Base-by-base conservation (phyloP, 2,329 filamentous ascomycete species). In the Epichloe typhina region DNA sequence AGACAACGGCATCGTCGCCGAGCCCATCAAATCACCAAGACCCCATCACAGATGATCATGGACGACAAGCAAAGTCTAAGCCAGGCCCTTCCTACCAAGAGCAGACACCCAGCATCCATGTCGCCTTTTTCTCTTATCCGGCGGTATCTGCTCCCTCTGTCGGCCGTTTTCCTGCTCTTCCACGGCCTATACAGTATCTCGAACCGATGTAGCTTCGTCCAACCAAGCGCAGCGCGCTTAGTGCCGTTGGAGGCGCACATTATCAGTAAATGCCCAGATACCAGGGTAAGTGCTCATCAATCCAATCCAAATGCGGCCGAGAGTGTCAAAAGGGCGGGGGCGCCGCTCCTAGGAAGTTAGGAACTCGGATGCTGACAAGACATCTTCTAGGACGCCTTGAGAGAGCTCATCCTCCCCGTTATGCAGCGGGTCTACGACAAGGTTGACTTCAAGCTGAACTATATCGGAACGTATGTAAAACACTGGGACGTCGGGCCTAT, bases 191-290 rank as follows among this genome's bases (percentile, higher is more conserved):
- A 8, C 9, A 36, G 33, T 19, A 33, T 45, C 11, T 44, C 39
- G 33, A 21, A 17, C 33, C 46, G 35, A 40, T n/a, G 41, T 15
- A 35, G 5, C n/a, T 9, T 37, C 36, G 17, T 26, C 45, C 8
- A 31, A 13, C 12, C 12, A 12, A 15, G 19, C n/a, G 21, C 41
- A n/a, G 19, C 31, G 39, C 44, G 26, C 31, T 68, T 73, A 52
- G 84, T 97, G 4, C 86, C 88, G 4, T 69, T 98, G 2, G 93
- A 98, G 66, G 87, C 88, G 51, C 91, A 97, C 66, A 93, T 97
- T 59, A 98, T 97, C 84, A 87, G 83, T 70, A 96, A 97, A 74
- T 98, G 93, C 62, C 90, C 91, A 0, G 93, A 98, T 67, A 89
- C 93, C 2, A 77, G 76, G 65, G 76, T 79, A 61, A 11, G 69